These are phyloP conservation scores for Ensete ventricosum DNA, from an alignment of 176 grass and related monocot species.

Conservation along the genomic window DNA sequence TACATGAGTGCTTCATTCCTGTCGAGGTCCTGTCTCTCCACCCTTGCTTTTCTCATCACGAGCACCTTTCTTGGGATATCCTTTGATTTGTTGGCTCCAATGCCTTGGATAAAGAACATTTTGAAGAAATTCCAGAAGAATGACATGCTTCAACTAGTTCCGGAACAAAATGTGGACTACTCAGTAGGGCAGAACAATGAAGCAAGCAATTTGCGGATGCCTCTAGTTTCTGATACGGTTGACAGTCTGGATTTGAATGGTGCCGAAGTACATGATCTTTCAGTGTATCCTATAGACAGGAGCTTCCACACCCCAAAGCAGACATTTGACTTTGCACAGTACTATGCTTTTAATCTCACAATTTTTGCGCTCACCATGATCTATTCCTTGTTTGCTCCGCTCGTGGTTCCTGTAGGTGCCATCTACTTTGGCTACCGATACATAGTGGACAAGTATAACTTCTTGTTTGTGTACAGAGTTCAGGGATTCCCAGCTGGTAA, in stretches of 20 bases:
- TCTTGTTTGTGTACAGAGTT: slow-evolving; percentile 93
- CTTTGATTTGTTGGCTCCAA: slow-evolving; percentile 85
- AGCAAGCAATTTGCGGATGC: slow-evolving; percentile 50
- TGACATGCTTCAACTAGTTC: slow-evolving; percentile 95
- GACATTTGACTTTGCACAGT: slow-evolving; percentile 92
- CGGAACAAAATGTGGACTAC: slow-evolving; percentile 80
- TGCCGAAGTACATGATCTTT: slow-evolving; percentile 73
- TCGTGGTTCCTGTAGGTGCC: slow-evolving; percentile 82
- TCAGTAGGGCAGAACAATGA: slow-evolving; percentile 44
- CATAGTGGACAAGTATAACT: slow-evolving; percentile 97
- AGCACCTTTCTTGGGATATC: slow-evolving; percentile 95
- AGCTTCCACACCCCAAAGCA: slow-evolving; percentile 96
- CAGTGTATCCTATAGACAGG: slow-evolving; percentile 69
- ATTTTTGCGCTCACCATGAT: slow-evolving; percentile 98
- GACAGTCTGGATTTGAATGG: slow-evolving; percentile 44
- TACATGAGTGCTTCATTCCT: slow-evolving; percentile 97
- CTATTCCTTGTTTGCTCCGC: slow-evolving; percentile 83
- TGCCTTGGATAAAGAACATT: slow-evolving; percentile 94
- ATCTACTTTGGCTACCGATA: slow-evolving; percentile 98
- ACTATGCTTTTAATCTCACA: slow-evolving; percentile 94
- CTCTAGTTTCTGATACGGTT: slow-evolving; percentile 60
- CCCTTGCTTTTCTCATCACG: slow-evolving; percentile 89
- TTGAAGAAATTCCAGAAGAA: slow-evolving; percentile 96
- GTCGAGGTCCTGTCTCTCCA: slow-evolving; percentile 86
- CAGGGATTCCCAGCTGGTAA: slow-evolving; percentile 94